These are phyloP conservation scores for Aspergillus viridinutans DNA, from an alignment of 2,329 filamentous ascomycete species.

Conservation along the genomic window DNA sequence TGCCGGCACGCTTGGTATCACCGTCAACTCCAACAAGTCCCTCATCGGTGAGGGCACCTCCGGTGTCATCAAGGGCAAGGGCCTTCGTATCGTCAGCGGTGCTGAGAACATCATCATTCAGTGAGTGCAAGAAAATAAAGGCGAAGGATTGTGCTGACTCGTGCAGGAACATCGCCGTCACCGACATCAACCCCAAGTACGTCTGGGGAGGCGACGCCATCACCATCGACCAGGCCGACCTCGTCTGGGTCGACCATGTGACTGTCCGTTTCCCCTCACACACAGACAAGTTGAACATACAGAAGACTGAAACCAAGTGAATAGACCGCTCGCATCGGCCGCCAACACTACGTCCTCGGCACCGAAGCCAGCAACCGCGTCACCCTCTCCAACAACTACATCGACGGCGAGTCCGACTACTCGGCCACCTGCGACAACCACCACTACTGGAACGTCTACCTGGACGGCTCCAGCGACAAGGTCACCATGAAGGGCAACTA, in stretches of 20 bases:
- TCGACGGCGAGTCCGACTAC: constrained; percentile 52
- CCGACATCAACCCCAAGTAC: constrained; percentile 54
- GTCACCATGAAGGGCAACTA: constrained; percentile 60
- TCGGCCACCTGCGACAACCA: constrained; percentile 56
- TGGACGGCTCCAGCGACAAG: constrained; percentile 53
- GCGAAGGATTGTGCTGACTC: neutral
- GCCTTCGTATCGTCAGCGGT: constrained; percentile 46
- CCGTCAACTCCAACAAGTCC: constrained; percentile 55
- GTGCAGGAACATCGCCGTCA: constrained; percentile 49
- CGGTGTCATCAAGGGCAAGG: constrained; percentile 57
- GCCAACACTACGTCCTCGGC: constrained; percentile 59
- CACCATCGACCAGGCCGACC: constrained; percentile 44
- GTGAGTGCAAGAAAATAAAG: neutral
- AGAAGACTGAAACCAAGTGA: neutral
- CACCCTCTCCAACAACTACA: constrained; percentile 57
- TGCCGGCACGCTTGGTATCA: constrained; percentile 49
- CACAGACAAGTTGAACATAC: too few species aligned
- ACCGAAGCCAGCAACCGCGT: constrained; percentile 51
- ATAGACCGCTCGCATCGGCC: constrained; percentile 53
- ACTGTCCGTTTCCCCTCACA: constrained; percentile 19
- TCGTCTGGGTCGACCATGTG: constrained; percentile 51
- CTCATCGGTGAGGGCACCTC: constrained; percentile 51
- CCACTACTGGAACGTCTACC: constrained; percentile 59
- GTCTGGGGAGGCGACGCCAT: constrained; percentile 60
- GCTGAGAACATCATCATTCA: constrained; percentile 58